These are phyloP conservation scores for Arthroderma uncinatum DNA, from an alignment of 2,329 filamentous ascomycete genomes.

Conservation along the genomic window DNA sequence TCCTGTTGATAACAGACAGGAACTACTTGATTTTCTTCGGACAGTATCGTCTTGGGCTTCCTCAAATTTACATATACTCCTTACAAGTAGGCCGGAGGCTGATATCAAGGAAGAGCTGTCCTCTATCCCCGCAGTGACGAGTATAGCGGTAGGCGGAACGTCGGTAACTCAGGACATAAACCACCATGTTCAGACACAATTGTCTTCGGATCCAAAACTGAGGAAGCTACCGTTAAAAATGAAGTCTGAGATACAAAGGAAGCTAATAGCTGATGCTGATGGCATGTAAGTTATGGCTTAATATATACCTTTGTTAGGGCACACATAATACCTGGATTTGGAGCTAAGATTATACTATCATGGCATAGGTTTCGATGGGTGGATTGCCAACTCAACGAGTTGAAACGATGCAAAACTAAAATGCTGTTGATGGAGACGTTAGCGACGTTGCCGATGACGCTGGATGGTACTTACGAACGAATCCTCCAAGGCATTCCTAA, in stretches of 20 bases:
- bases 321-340: too few relatives aligned
- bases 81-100: slow-evolving; percentile 13
- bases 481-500: slow-evolving; percentile 14
- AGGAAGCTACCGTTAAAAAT: neutral
- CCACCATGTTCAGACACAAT: neutral
- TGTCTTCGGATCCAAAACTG: neutral
- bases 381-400: slow-evolving; percentile 19
- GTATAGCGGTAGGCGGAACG: neutral
- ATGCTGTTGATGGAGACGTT: slow-evolving; percentile 7
- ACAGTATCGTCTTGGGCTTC: neutral
- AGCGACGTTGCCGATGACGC: slow-evolving; percentile 16
- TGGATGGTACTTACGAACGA: slow-evolving; percentile 20
- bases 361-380: slow-evolving; percentile 21
- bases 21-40: slow-evolving; percentile 9
- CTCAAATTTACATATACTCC: slow-evolving; percentile 7
- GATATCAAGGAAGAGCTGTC: slow-evolving; percentile 11
- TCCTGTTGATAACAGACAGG: slow-evolving; percentile 7
- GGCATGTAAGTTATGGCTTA: slow-evolving; percentile 14
- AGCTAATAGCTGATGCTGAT: slow-evolving; percentile 9
- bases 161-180: neutral
- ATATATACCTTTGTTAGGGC: too few relatives aligned
- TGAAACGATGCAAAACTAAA: slow-evolving; percentile 16
- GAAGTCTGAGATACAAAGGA: neutral
- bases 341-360: too few relatives aligned
- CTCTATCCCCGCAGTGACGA: neutral